These are phyloP conservation scores for Colletotrichum truncatum DNA, from an alignment of 2,329 filamentous ascomycete species.

Conservation along the genomic window DNA sequence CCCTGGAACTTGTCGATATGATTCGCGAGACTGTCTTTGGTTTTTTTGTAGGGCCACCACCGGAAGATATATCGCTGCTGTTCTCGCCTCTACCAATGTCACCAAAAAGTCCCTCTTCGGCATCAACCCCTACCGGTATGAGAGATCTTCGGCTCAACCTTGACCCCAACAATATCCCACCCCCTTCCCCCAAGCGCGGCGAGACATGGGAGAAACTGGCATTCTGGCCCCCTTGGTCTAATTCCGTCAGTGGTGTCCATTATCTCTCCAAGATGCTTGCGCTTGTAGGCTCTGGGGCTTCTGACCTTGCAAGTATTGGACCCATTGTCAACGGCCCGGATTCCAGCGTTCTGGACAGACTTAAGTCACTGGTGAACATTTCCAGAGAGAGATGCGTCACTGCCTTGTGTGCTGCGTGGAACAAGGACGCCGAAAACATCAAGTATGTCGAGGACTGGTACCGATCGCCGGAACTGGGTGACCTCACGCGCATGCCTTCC, in stretches of 20 bases:
- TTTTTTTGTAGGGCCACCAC: slow-evolving; percentile 88
- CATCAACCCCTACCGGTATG: slow-evolving; percentile 60
- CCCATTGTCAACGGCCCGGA: slow-evolving; percentile 66
- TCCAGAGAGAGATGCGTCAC: slow-evolving; percentile 87
- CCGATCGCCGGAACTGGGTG: slow-evolving; percentile 79
- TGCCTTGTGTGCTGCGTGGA: slow-evolving; percentile 91
- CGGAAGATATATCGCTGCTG: slow-evolving; percentile 88
- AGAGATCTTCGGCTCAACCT: slow-evolving; percentile 82
- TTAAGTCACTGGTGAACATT: slow-evolving; percentile 79
- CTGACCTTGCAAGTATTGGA: slow-evolving; percentile 81
- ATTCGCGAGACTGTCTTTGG: slow-evolving; percentile 81
- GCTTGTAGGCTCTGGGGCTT: slow-evolving; percentile 85
- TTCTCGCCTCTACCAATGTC: slow-evolving; percentile 82
- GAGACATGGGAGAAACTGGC: slow-evolving; percentile 93
- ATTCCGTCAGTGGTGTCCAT: slow-evolving; percentile 90
- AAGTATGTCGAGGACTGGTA: slow-evolving; percentile 96
- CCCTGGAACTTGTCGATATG: slow-evolving; percentile 83
- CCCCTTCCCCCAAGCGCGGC: slow-evolving; percentile 79
- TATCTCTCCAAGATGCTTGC: slow-evolving; percentile 86
- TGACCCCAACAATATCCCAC: slow-evolving; percentile 79
- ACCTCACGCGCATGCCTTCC: slow-evolving; percentile 90
- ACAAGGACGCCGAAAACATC: slow-evolving; percentile 90
- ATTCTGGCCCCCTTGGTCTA: slow-evolving; percentile 95
- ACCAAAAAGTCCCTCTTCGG: slow-evolving; percentile 72
- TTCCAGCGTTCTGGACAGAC: slow-evolving; percentile 71